Evolutionary conservation across 75 land plant species (phyloP).

Genomic region (Ceratopteris richardii): DNA sequence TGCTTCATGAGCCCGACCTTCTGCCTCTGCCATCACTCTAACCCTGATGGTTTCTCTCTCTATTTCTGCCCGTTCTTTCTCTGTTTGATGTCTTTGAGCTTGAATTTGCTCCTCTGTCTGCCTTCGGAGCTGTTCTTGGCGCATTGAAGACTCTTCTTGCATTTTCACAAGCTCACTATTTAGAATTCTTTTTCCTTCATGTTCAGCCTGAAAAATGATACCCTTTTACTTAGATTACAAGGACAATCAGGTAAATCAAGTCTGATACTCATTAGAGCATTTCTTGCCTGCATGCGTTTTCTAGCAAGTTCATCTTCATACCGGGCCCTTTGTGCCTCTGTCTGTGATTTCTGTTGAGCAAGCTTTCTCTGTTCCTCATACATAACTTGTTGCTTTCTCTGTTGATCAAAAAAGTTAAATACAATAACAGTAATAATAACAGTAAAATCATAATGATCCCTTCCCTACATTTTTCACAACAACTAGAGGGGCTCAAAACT

Average conservation of each 20-base stretch:
- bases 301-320: conserved; percentile 94
- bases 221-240: no score
- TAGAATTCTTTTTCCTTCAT: conserved; percentile 68
- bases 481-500: no score
- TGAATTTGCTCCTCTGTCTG: conserved; percentile 85
- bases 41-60: conserved; percentile 85
- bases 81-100: conserved; percentile 67
- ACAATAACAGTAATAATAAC: neutral
- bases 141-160: conserved; percentile 84
- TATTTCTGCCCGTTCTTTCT: conserved; percentile 64
- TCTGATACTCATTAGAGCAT: neutral
- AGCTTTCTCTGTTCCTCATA: conserved; percentile 89
- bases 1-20: conserved; percentile 86
- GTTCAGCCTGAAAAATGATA: conserved; percentile 82
- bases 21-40: conserved; percentile 82
- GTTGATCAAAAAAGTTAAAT: conserved; percentile 6
- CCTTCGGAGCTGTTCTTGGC: conserved; percentile 65
- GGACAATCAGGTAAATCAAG: neutral
- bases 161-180: conserved; percentile 75
- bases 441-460: neutral
- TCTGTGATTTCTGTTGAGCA: conserved; percentile 80
- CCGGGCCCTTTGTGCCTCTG: conserved; percentile 80
- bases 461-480: no score
- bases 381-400: conserved; percentile 76
- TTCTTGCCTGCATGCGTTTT: conserved; percentile 94